These are phyloP conservation scores for Eutrema yunnanense DNA, from an alignment of 345 rosid species.

Conservation along the genomic window DNA sequence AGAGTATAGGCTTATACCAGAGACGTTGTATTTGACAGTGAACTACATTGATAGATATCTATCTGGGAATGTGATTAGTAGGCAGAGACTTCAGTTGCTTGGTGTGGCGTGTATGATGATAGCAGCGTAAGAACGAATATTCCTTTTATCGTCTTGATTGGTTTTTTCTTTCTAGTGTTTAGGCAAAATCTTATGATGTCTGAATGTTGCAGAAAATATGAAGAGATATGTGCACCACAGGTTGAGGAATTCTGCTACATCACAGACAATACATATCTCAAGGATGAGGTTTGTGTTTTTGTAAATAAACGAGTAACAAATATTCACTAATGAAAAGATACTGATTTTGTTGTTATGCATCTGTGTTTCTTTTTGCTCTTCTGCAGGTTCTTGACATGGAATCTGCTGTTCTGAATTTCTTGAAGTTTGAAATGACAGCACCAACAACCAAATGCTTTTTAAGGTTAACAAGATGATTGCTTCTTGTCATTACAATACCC, in stretches of 20 bases:
- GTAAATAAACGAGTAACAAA: background rate
- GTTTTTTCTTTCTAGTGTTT: background rate
- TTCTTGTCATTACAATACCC: background rate
- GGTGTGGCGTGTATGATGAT: constrained; percentile 98
- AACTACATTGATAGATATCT: constrained; percentile 92
- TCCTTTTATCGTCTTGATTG: background rate
- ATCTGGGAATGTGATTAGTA: constrained; percentile 79
- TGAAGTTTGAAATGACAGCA: constrained; percentile 95
- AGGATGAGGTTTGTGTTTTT: constrained; percentile 50
- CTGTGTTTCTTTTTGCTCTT: background rate
- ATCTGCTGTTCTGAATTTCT: constrained; percentile 67
- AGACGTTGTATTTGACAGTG: constrained; percentile 76
- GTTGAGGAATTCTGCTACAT: constrained; percentile 96
- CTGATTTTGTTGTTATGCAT: background rate
- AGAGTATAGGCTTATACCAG: constrained; percentile 94
- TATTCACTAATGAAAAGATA: background rate
- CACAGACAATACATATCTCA: constrained; percentile 89
- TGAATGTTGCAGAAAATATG: constrained; percentile 59
- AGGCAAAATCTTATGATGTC: background rate
- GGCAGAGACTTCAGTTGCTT: constrained; percentile 82
- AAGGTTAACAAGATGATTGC: constrained; percentile 39
- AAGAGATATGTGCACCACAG: constrained; percentile 96
- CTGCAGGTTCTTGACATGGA: constrained; percentile 80
- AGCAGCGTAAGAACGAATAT: constrained; percentile 58
- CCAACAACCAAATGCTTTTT: constrained; percentile 86